Conservation (phyloP, 2,329 filamentous ascomycete genomes). For the Apiospora hydei region DNA sequence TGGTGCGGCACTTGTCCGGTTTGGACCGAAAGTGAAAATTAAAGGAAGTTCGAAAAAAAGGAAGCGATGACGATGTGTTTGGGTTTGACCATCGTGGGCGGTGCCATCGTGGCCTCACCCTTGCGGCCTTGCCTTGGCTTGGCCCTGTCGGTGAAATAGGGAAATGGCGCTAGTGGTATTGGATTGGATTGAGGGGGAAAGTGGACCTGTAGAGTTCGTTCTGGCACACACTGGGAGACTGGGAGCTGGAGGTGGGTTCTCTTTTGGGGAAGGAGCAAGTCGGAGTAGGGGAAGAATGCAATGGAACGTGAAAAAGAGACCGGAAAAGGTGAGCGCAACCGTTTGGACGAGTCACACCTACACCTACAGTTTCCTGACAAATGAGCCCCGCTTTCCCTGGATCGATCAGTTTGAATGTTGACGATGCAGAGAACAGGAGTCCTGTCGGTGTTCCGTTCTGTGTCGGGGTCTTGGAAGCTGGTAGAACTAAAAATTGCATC, state of each 20-base stretch:
- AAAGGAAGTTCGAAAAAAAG: not conserved
- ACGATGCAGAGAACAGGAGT: not conserved
- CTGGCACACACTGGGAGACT: not conserved
- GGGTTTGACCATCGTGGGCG: not conserved
- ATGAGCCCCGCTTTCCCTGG: not conserved
- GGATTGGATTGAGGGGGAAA: not conserved
- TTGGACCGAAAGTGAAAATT: constrained; percentile 6
- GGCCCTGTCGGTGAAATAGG: constrained; percentile 3
- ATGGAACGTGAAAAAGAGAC: not conserved
- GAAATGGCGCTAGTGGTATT: constrained; percentile 14
- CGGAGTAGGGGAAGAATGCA: constrained; percentile 8
- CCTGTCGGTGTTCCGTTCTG: not conserved
- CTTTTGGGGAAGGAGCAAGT: constrained; percentile 6
- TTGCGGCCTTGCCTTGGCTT: constrained; percentile 6
- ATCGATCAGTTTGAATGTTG: not conserved
- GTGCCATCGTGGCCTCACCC: constrained; percentile 1
- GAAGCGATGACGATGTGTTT: constrained; percentile 16
- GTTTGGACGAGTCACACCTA: constrained; percentile 4
- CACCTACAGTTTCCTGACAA: constrained; percentile 13
- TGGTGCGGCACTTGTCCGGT: not conserved
- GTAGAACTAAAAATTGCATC: not conserved
- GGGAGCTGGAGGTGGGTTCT: constrained; percentile 1
- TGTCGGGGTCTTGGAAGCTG: constrained; percentile 1
- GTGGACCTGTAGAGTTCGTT: not conserved
- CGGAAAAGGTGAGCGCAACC: not conserved